Evolutionary conservation across 192 early-diverging fungal species (phyloP).

Genomic region (Phycomyces nitens): DNA sequence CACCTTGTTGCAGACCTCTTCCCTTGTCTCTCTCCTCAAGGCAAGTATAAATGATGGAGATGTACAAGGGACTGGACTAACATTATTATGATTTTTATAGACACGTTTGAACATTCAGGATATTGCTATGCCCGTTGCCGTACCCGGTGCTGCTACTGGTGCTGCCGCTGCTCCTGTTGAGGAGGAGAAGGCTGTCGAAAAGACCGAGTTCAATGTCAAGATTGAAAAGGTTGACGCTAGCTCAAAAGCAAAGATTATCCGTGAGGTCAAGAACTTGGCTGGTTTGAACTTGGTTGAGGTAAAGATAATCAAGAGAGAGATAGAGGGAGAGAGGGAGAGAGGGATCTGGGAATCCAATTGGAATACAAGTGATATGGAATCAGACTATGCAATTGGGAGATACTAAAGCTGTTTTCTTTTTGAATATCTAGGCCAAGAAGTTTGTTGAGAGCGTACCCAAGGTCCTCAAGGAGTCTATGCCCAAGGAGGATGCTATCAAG

Average conservation of each 20-base stretch:
- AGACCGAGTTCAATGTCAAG: conserved; percentile 94
- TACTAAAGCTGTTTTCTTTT: neutral
- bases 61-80: neutral
- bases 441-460: conserved; percentile 98
- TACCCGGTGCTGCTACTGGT: conserved; percentile 57
- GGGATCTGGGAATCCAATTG: neutral
- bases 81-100: conserved; percentile 35
- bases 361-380: no score
- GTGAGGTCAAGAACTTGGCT: conserved; percentile 94
- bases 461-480: conserved; percentile 83
- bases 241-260: conserved; percentile 96
- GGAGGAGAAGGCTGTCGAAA: conserved; percentile 86
- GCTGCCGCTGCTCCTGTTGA: conserved; percentile 65
- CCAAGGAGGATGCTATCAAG: conserved; percentile 97
- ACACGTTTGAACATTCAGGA: conserved; percentile 88
- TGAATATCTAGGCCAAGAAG: conserved; percentile 84
- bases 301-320: conserved; percentile 15
- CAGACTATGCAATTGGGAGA: no score
- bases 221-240: conserved; percentile 93
- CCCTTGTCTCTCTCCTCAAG: conserved; percentile 87
- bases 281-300: conserved; percentile 94
- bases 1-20: conserved; percentile 90
- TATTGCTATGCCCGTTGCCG: conserved; percentile 77
- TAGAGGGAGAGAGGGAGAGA: neutral
- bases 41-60: conserved; percentile 40